A percentile compares a stretch with the other conserved stretches of the same genome.
These are phyloP conservation scores for Cordia subcordata DNA, from an alignment of 257 asterid genomes.

Conservation along the genomic window DNA sequence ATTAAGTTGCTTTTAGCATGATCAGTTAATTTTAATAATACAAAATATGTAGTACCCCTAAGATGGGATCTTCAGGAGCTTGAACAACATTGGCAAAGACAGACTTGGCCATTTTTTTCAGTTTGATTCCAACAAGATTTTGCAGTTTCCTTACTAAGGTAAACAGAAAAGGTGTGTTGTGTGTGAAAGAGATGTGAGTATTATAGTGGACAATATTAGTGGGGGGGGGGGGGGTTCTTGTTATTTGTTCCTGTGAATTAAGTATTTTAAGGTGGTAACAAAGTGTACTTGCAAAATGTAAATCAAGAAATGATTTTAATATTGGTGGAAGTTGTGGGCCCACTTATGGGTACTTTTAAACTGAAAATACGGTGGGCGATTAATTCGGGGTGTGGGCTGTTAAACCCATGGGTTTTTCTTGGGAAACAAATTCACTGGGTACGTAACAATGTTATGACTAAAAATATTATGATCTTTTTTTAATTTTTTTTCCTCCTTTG, in stretches of 20 bases:
- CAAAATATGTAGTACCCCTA: conserved; percentile 43
- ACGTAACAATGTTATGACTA: too few species aligned
- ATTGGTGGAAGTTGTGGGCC: not conserved
- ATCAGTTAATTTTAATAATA: not conserved
- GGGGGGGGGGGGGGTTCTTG: too few species aligned
- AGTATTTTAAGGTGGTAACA: not conserved
- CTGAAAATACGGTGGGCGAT: not conserved
- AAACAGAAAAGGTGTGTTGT: not conserved
- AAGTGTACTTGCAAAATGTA: not conserved
- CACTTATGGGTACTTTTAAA: not conserved
- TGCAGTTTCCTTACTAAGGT: not conserved
- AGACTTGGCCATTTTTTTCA: conserved; percentile 33
- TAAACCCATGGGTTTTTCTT: not conserved
- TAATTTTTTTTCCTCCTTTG: too few species aligned
- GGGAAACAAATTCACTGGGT: too few species aligned
- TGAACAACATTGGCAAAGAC: conserved; percentile 57
- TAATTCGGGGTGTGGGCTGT: not conserved
- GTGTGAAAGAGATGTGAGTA: not conserved
- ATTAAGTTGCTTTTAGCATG: too few species aligned
- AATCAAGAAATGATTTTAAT: not conserved
- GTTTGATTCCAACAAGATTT: not conserved
- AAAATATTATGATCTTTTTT: too few species aligned
- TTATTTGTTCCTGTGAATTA: not conserved
- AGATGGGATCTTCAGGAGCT: conserved; percentile 80
- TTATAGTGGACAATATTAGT: not conserved